A percentile compares a stretch with the other conserved stretches of the same genome.
Evolutionary conservation across 345 rosid species (phyloP).

Genomic region (Eucalyptus dawsonii): DNA sequence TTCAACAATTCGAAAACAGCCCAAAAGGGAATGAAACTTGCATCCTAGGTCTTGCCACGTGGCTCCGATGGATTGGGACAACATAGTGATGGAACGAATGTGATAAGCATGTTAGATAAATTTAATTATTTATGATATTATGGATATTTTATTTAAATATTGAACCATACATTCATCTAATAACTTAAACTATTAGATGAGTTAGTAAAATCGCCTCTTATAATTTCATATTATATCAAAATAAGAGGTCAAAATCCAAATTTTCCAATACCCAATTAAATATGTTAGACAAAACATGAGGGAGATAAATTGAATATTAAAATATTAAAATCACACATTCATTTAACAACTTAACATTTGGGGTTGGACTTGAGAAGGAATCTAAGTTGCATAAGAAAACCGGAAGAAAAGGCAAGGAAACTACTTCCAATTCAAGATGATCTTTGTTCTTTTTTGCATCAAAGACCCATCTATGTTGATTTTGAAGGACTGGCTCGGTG

Average conservation of each 20-base stretch:
- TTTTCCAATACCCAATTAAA: too few species aligned
- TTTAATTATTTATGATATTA: too few species aligned
- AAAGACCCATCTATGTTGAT: too few species aligned
- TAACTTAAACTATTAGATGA: too few species aligned
- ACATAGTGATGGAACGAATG: neutral
- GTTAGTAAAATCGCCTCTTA: accelerated
- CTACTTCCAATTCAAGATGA: neutral
- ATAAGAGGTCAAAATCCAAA: accelerated
- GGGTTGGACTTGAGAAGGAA: neutral
- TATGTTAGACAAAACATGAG: too few species aligned
- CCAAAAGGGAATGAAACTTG: neutral
- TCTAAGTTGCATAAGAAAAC: neutral
- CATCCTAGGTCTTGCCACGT: neutral
- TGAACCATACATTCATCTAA: too few species aligned
- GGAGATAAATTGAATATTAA: accelerated
- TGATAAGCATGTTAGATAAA: neutral
- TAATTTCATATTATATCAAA: too few species aligned
- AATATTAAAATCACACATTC: too few species aligned
- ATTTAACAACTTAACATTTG: too few species aligned
- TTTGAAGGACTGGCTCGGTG: too few species aligned
- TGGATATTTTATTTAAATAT: too few species aligned
- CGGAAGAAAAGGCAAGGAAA: neutral
- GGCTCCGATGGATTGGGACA: neutral
- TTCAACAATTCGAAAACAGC: neutral
- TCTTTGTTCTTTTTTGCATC: neutral